Evolutionary conservation across 345 rosid genomes (phyloP).

Genomic region (Abelmoschus esculentus): DNA sequence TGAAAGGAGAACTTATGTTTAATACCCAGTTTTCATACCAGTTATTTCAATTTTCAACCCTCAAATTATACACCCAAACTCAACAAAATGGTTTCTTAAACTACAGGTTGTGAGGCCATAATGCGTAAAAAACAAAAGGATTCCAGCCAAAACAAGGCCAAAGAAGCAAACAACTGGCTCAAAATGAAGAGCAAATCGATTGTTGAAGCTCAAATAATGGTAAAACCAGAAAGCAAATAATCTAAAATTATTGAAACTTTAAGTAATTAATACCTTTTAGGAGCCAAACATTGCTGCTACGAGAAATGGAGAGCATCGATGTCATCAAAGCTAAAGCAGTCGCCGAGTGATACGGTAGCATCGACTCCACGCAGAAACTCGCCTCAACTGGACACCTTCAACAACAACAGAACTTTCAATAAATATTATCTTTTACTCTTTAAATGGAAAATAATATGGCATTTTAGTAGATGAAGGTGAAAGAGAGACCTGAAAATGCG

Average conservation of each 20-base stretch:
- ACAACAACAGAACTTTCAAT: not conserved
- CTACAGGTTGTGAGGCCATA: not conserved
- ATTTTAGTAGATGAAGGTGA: not conserved
- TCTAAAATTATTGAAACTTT: not conserved
- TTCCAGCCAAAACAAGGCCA: not conserved
- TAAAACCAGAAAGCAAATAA: not conserved
- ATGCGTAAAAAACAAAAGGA: not conserved
- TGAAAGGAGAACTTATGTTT: not conserved
- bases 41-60: not conserved
- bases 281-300: slow-evolving; percentile 54
- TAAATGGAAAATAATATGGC: not conserved
- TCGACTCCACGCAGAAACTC: slow-evolving; percentile 68
- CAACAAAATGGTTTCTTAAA: not conserved
- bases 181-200: not conserved
- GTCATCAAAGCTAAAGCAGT: slow-evolving; percentile 89
- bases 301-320: slow-evolving; percentile 75
- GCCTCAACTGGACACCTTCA: slow-evolving; percentile 58
- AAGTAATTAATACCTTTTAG: slow-evolving; percentile 45
- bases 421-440: not conserved
- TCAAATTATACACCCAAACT: not conserved
- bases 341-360: slow-evolving; percentile 81
- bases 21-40: not conserved
- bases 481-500: slow-evolving; percentile 47
- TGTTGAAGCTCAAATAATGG: not conserved
- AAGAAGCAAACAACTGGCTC: not conserved